A percentile compares a stretch with the other conserved stretches of the same genome.
Conservation (phyloP, 331 rosid species). For the Rosa hybrid region DNA sequence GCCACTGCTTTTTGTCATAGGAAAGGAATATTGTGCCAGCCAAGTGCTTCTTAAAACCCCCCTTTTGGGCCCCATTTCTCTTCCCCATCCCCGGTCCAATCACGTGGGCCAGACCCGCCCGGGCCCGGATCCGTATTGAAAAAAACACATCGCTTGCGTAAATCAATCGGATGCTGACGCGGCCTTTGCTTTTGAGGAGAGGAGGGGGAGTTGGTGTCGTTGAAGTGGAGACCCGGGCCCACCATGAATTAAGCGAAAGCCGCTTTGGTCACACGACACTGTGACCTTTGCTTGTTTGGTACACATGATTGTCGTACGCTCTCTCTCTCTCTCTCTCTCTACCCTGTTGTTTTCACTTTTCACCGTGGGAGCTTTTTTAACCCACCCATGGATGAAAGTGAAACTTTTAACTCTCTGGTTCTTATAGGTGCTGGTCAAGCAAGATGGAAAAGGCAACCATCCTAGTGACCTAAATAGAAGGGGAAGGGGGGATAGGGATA, state of each 20-base stretch:
- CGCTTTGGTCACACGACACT: slow-evolving; percentile 48
- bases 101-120: slow-evolving; percentile 62
- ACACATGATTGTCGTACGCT: slow-evolving; percentile 47
- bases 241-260: slow-evolving; percentile 41
- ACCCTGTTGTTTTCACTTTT: slow-evolving; percentile 58
- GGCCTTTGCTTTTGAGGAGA: slow-evolving; percentile 43
- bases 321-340: neutral
- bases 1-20: slow-evolving; percentile 62
- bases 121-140: slow-evolving; percentile 34
- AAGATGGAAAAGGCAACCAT: slow-evolving; percentile 22
- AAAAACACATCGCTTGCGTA: slow-evolving; percentile 59
- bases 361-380: slow-evolving; percentile 33
- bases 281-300: slow-evolving; percentile 66
- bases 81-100: slow-evolving; percentile 43
- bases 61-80: slow-evolving; percentile 56
- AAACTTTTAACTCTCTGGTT: slow-evolving; percentile 19
- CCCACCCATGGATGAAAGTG: slow-evolving; percentile 60
- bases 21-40: slow-evolving; percentile 62
- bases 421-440: slow-evolving; percentile 64
- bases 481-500: neutral
- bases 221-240: slow-evolving; percentile 75
- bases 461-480: neutral
- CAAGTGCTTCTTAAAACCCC: slow-evolving; percentile 33
- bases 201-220: slow-evolving; percentile 55
- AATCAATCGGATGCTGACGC: slow-evolving; percentile 62